phyloP scores from a whole-genome alignment of 2,329 filamentous ascomycete genomes.

The Ophiocordyceps robertsii region DNA sequence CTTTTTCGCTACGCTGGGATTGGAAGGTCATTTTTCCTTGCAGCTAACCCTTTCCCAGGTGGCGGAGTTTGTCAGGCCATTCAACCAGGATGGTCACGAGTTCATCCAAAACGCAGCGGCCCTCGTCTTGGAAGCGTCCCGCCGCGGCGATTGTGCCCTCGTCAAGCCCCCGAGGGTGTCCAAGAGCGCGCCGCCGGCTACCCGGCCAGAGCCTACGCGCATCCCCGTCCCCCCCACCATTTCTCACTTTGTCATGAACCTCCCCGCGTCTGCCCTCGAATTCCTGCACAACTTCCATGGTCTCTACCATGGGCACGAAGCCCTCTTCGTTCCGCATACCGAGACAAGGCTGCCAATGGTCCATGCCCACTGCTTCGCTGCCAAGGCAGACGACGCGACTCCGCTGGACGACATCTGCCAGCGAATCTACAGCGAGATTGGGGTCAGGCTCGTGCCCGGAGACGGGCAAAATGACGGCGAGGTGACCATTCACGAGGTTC shows the following conservation, averaged over 20 bases:
- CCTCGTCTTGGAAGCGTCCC: constrained; percentile 37
- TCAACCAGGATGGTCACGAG: constrained; percentile 66
- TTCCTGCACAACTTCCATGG: constrained; percentile 60
- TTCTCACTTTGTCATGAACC: constrained; percentile 96
- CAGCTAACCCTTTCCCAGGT: constrained; percentile 27
- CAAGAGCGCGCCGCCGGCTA: constrained; percentile 22
- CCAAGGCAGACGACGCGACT: constrained; percentile 63
- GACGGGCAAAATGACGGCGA: constrained; percentile 33
- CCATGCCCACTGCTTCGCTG: constrained; percentile 90
- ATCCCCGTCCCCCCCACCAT: constrained; percentile 58
- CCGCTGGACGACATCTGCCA: constrained; percentile 37
- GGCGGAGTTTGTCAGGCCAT: constrained; percentile 57
- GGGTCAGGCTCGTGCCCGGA: constrained; percentile 25
- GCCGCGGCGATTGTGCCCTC: constrained; percentile 37
- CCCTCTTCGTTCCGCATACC: constrained; percentile 49
- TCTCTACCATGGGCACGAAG: constrained; percentile 59
- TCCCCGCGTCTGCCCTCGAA: constrained; percentile 76
- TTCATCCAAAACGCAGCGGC: constrained; percentile 67
- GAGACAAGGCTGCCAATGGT: constrained; percentile 58
- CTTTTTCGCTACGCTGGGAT: too few species aligned
- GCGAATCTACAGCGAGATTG: constrained; percentile 26
- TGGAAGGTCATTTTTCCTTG: background rate
- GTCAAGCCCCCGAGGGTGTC: constrained; percentile 28
- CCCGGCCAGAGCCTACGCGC: constrained; percentile 21
- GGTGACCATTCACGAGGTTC: constrained; percentile 53